These are phyloP conservation scores for Vicia faba DNA, from an alignment of 306 rosid genomes.

Conservation along the genomic window DNA sequence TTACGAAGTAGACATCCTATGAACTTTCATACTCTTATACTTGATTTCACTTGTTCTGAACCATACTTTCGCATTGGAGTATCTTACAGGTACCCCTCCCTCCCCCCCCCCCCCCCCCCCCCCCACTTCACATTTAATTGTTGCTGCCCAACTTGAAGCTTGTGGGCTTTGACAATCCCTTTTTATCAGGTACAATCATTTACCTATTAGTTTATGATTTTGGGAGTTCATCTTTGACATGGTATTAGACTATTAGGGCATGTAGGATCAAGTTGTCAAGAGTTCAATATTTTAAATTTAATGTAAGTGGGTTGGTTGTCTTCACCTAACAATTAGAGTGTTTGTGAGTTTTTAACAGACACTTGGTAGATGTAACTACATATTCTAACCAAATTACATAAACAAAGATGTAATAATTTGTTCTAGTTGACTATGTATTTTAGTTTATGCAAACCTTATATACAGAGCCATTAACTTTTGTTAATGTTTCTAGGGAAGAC, in stretches of 20 bases:
- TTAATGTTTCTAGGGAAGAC: constrained; percentile 49
- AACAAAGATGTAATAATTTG: neutral
- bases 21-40: too few relatives aligned
- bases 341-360: neutral
- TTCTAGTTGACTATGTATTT: constrained; percentile 24
- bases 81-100: too few relatives aligned
- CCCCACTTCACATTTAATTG: too few relatives aligned
- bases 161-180: too few relatives aligned
- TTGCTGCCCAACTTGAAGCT: too few relatives aligned
- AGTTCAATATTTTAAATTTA: neutral
- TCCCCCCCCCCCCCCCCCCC: too few relatives aligned
- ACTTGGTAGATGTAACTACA: constrained; percentile 1
- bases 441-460: constrained; percentile 27
- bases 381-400: constrained; percentile 16
- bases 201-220: neutral
- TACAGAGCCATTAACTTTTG: constrained; percentile 22
- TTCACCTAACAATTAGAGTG: neutral
- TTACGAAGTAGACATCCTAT: too few relatives aligned
- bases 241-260: neutral
- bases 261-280: neutral
- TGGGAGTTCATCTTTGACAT: neutral
- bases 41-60: too few relatives aligned
- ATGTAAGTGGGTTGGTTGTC: neutral
- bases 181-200: too few relatives aligned
- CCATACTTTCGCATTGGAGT: too few relatives aligned